Evolutionary conservation across 2,329 filamentous ascomycete genomes (phyloP), one percentile per base, ranked within the genome.

Genomic region (Zymoseptoria brevis): DNA sequence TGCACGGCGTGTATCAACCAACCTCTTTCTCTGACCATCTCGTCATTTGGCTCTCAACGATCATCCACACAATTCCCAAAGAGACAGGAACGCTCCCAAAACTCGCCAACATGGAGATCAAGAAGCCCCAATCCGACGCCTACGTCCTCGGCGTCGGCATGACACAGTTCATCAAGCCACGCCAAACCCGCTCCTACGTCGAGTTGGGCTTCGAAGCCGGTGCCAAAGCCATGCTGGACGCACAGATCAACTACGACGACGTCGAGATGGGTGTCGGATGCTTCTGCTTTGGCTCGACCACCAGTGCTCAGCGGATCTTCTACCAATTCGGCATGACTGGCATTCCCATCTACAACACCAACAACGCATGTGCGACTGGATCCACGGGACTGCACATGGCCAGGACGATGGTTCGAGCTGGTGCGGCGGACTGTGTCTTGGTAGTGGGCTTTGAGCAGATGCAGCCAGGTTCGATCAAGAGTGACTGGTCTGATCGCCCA

Each of bases 361-460:
- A 96, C 83, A 97, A 97, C 82, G 96, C 96, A 80, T 97, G 93
- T 81, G 90, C 89, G 3, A 97, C 93, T 0, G 94, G 93, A n/a
- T 91, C 87, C 4, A 96, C 93, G 0, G 94, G 93, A 8, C 79
- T 97, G 59, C 86, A 87, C 72, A 87, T 97, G 82, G 94, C 83
- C 1, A 81, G 91, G 35, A 90, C 87, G 56, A 81, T 95, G 73
- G 86, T 96, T 68, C 81, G 85, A 6, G 82, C 89, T 67, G 92
- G 92, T 35, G 64, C 64, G 4, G 63, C 59, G 22, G 89, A 96
- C 75, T 96, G 90, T 72, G 85, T 96, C 19, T 79, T 97, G 61
- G 92, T 97, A 0, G 85, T 97, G 19, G 94, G 93, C 3, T 97
- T 97, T 69, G 94, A 97, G 81, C 96, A 96, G 84, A 97, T 97